Base-by-base conservation (phyloP, 768 basidiomycete species). In the Amanita phalloides region DNA sequence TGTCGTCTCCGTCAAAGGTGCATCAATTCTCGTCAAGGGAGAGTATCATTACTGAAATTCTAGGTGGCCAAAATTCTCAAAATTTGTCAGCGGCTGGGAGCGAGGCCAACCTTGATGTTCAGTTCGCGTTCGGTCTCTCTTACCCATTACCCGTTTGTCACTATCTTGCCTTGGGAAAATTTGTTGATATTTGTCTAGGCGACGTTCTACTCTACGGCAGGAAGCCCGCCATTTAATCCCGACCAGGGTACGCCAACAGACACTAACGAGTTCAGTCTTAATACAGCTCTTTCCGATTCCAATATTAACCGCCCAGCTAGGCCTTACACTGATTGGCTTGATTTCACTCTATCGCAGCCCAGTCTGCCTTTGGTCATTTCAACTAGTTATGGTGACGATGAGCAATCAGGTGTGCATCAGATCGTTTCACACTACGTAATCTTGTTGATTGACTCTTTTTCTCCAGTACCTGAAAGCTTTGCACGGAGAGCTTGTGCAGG, bases 301-400 rank as follows among this genome's bases (percentile, higher is more conserved):
- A 35, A 45, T 51, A 48, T 45, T 47, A 7, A 37, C 48, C 46
- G 0, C 21, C 35, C 26, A 26, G 8, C 26, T 53, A 67, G 65
- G 39, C 64, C 61, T 49, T 62, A 55, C 53, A 51, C 45, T 21
- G 57, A 82, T 70, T 87, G 85, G 85, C 65, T 88, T 13, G 71
- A 81, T 38, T 81, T 74, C 53, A 60, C 86, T n/a, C 64, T 77
- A 0, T 57, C 55, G 10, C 72, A 76, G n/a, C 47, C 65, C 8
- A 60, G 68, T 36, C 62, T 74, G 2, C 82, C 84, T 11, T 73
- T 77, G 55, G 69, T 77, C 4, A 84, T 89, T 37, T 83, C 83
- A 0, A 86, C 82, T 0, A 84, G 81, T 56, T 88, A 88, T 60
- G 82, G 74, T 3, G 85, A 88, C 44, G 74, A 78, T 53, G 86